phyloP scores from a whole-genome alignment of 306 rosid species.

The Sechiopsis laciniata region DNA sequence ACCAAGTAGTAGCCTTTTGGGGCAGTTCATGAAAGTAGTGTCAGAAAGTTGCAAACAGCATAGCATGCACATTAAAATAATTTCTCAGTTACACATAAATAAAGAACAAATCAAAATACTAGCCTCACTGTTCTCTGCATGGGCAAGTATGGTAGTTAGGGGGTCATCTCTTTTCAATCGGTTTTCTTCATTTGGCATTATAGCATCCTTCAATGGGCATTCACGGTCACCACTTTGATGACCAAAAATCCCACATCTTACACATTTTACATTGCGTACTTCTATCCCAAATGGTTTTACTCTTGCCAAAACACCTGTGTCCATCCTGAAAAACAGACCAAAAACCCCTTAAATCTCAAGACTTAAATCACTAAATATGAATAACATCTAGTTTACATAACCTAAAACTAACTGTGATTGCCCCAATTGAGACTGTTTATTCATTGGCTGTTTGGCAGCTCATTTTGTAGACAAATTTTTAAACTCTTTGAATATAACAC shows the following conservation, averaged over 20 bases:
- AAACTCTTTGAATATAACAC: not conserved
- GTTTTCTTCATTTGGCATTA: slow-evolving; percentile 86
- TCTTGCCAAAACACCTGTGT: slow-evolving; percentile 76
- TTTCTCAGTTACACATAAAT: too few species aligned
- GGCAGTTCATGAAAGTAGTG: not conserved
- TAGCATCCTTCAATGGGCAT: slow-evolving; percentile 83
- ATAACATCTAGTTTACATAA: not conserved
- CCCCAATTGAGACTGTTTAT: not conserved
- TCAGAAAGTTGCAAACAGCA: not conserved
- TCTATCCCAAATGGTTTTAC: slow-evolving; percentile 91
- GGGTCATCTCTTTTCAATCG: slow-evolving; percentile 94
- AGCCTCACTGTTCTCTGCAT: slow-evolving; percentile 71
- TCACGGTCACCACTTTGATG: slow-evolving; percentile 99
- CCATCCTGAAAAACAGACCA: slow-evolving; percentile 47
- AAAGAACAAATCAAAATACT: slow-evolving; percentile 22
- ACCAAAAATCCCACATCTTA: slow-evolving; percentile 79
- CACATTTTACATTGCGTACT: slow-evolving; percentile 87
- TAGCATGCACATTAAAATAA: too few species aligned
- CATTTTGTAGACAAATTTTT: not conserved
- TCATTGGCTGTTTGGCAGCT: not conserved
- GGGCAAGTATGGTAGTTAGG: slow-evolving; percentile 80
- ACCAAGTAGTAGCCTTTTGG: not conserved
- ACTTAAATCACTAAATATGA: not conserved
- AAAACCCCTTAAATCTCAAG: not conserved
- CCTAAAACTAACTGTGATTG: not conserved